Conservation (phyloP, 2,329 filamentous ascomycete species). For the Geosmithia morbida region DNA sequence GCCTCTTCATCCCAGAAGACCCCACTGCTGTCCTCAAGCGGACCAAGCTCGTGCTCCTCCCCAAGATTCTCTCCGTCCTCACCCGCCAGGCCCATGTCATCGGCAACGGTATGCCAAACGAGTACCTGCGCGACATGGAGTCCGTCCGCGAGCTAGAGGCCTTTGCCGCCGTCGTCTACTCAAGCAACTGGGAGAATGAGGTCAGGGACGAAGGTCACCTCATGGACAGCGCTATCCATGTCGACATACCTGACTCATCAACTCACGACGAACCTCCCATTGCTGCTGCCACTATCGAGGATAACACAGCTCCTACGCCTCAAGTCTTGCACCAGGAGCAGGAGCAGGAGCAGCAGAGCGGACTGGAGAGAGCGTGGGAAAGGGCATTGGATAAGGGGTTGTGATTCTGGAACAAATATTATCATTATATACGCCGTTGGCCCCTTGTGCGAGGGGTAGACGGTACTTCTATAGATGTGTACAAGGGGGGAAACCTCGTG, state of each 20-base stretch:
- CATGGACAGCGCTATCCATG: conserved; percentile 20
- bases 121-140: conserved; percentile 63
- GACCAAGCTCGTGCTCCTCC: conserved; percentile 56
- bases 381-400: conserved; percentile 29
- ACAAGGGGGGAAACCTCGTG: too few species aligned
- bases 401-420: too few species aligned
- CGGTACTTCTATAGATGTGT: too few species aligned
- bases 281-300: conserved; percentile 5
- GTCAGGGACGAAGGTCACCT: conserved; percentile 25
- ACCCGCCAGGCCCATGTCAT: conserved; percentile 85
- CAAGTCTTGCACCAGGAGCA: not conserved
- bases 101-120: conserved; percentile 61
- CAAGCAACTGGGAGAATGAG: conserved; percentile 65
- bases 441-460: too few species aligned
- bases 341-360: conserved; percentile 20
- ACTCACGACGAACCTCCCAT: not conserved
- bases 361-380: conserved; percentile 57
- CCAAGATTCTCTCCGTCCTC: conserved; percentile 78
- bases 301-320: conserved; percentile 1
- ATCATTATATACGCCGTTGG: too few species aligned
- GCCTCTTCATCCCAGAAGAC: conserved; percentile 31
- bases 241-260: conserved; percentile 10
- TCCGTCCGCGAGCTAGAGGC: conserved; percentile 61
- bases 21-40: conserved; percentile 26
- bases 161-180: conserved; percentile 78